These are phyloP conservation scores for Aspergillus steynii DNA, from an alignment of 495 filamentous ascomycete genomes.

Conservation along the genomic window DNA sequence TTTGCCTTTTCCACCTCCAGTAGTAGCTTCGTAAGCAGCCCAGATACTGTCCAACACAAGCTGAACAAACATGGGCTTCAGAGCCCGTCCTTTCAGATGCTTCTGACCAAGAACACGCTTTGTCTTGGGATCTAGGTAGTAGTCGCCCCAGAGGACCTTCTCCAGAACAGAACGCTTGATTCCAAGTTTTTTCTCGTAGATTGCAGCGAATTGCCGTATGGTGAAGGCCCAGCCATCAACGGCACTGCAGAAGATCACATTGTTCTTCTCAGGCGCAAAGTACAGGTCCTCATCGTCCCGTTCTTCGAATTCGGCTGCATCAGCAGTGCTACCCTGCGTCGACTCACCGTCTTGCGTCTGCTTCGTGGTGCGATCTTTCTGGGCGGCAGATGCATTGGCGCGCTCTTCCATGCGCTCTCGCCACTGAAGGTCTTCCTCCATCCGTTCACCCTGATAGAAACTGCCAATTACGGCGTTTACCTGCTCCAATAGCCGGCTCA, in stretches of 20 bases:
- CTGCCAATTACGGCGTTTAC: conserved; percentile 97
- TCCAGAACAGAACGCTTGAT: conserved; percentile 90
- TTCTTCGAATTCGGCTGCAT: conserved; percentile 72
- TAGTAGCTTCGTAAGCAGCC: conserved; percentile 94
- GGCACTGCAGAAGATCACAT: conserved; percentile 97
- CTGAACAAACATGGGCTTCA: conserved; percentile 98
- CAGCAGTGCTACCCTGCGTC: conserved; percentile 28
- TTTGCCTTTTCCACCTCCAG: conserved; percentile 75
- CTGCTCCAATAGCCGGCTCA: conserved; percentile 89
- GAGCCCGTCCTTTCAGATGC: conserved; percentile 83
- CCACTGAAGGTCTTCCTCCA: conserved; percentile 99
- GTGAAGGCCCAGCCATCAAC: conserved; percentile 99
- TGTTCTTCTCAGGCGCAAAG: conserved; percentile 96
- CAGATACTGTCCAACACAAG: conserved; percentile 94
- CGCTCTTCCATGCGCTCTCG: conserved; percentile 87
- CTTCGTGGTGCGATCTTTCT: conserved; percentile 38
- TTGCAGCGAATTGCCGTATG: conserved; percentile 83
- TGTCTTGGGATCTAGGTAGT: conserved; percentile 94
- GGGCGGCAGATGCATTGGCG: conserved; percentile 56
- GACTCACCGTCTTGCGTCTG: conserved; percentile 54
- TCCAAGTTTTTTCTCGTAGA: conserved; percentile 96
- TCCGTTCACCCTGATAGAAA: conserved; percentile 96
- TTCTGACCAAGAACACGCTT: conserved; percentile 88
- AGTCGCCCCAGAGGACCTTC: conserved; percentile 96
- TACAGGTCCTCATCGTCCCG: conserved; percentile 97